These are phyloP conservation scores for Hypericum androsaemum DNA, from an alignment of 345 rosid genomes.

Conservation along the genomic window DNA sequence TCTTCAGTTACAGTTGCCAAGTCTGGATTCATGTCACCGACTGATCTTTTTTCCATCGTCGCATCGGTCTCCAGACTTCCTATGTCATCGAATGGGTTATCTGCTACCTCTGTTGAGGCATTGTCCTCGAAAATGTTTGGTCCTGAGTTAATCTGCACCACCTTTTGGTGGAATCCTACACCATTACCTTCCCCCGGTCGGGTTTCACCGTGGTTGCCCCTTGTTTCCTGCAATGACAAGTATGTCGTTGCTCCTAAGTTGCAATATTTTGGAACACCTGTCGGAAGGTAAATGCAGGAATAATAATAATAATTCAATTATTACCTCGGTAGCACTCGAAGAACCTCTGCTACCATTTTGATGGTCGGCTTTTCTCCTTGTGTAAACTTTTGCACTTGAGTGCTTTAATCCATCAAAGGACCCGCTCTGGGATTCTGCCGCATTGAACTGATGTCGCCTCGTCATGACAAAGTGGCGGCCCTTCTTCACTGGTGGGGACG, in stretches of 20 bases:
- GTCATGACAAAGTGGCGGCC: slow-evolving; percentile 53
- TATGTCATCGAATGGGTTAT: background rate
- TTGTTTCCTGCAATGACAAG: background rate
- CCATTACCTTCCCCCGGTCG: background rate
- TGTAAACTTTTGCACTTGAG: no score
- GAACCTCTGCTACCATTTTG: no score
- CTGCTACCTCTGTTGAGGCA: slow-evolving; percentile 1
- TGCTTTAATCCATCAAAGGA: no score
- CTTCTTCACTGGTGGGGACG: no score
- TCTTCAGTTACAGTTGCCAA: slow-evolving; percentile 10
- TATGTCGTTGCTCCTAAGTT: no score
- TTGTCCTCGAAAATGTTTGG: background rate
- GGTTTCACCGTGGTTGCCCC: slow-evolving; percentile 11
- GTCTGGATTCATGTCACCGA: background rate
- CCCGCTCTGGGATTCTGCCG: slow-evolving; percentile 31
- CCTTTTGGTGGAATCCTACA: slow-evolving; percentile 6
- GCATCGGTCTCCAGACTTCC: background rate
- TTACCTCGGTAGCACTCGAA: no score
- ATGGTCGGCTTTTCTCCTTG: no score
- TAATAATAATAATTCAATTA: no score
- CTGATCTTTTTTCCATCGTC: slow-evolving; percentile 1
- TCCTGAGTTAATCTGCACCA: slow-evolving; percentile 9
- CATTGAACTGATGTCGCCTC: slow-evolving; percentile 40
- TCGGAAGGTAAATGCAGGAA: no score
- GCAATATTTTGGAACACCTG: no score